phyloP scores from a whole-genome alignment of 257 asterid genomes.

The Ocimum tenuiflorum region DNA sequence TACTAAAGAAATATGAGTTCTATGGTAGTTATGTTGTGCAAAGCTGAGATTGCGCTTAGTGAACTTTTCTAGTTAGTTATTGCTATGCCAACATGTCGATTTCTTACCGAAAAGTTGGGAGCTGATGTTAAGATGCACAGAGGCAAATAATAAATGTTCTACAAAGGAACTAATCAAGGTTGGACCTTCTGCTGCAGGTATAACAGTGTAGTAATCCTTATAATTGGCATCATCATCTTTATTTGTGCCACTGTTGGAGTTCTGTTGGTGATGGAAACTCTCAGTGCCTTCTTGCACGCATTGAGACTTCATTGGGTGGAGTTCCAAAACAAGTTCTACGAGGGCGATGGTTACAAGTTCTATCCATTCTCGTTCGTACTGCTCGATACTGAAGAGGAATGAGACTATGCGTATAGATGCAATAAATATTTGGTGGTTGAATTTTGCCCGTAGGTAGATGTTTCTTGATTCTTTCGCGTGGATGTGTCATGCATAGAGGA shows the following conservation, averaged over 20 bases:
- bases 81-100: neutral
- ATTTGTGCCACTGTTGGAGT: constrained; percentile 87
- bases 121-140: too few species aligned
- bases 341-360: constrained; percentile 96
- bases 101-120: neutral
- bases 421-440: constrained; percentile 27
- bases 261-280: constrained; percentile 91
- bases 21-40: neutral
- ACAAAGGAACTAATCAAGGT: neutral
- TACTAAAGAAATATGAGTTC: neutral
- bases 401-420: constrained; percentile 17
- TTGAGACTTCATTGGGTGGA: constrained; percentile 98
- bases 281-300: constrained; percentile 95
- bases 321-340: constrained; percentile 89
- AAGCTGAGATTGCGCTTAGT: neutral
- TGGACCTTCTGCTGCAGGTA: constrained; percentile 45
- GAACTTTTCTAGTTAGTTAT: neutral
- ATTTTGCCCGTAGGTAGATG: constrained; percentile 27
- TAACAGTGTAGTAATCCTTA: constrained; percentile 61
- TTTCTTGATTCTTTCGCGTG: constrained; percentile 35
- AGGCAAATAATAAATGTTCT: too few species aligned
- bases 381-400: constrained; percentile 62
- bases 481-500: constrained; percentile 27
- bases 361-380: constrained; percentile 61
- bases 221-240: constrained; percentile 66